phyloP scores from a whole-genome alignment of 2,329 filamentous ascomycete genomes.

The Monilinia polystroma region DNA sequence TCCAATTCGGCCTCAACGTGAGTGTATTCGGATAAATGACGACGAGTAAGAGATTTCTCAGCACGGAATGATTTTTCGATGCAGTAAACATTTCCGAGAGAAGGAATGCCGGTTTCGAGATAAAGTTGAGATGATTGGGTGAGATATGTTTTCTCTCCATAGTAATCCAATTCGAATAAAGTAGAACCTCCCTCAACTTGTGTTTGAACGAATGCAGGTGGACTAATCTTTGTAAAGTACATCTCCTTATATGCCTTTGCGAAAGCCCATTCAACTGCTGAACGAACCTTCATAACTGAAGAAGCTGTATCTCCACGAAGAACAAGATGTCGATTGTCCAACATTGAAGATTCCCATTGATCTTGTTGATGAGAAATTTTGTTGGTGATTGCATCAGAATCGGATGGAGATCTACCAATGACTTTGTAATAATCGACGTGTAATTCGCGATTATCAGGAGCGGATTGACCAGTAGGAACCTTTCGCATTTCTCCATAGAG shows the following conservation, averaged over 20 bases:
- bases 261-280: slow-evolving; percentile 67
- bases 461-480: slow-evolving; percentile 64
- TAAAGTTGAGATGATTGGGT: slow-evolving; percentile 98
- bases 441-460: slow-evolving; percentile 68
- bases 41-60: slow-evolving; percentile 90
- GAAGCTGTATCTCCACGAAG: slow-evolving; percentile 68
- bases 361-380: slow-evolving; percentile 67
- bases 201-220: slow-evolving; percentile 78
- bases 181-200: slow-evolving; percentile 74
- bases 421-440: slow-evolving; percentile 71
- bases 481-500: slow-evolving; percentile 68
- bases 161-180: slow-evolving; percentile 56
- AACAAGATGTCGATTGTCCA: slow-evolving; percentile 68
- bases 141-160: slow-evolving; percentile 85
- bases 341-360: slow-evolving; percentile 48
- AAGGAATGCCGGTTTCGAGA: slow-evolving; percentile 89
- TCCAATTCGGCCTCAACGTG: slow-evolving; percentile 96
- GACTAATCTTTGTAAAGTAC: slow-evolving; percentile 65
- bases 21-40: slow-evolving; percentile 93
- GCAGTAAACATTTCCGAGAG: slow-evolving; percentile 92
- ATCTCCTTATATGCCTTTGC: slow-evolving; percentile 63
- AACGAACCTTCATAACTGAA: slow-evolving; percentile 69
- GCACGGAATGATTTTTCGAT: slow-evolving; percentile 99
- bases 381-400: slow-evolving; percentile 73
- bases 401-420: slow-evolving; percentile 66